phyloP scores from a whole-genome alignment of 768 basidiomycete species.

The Hortiboletus flavorubellus region DNA sequence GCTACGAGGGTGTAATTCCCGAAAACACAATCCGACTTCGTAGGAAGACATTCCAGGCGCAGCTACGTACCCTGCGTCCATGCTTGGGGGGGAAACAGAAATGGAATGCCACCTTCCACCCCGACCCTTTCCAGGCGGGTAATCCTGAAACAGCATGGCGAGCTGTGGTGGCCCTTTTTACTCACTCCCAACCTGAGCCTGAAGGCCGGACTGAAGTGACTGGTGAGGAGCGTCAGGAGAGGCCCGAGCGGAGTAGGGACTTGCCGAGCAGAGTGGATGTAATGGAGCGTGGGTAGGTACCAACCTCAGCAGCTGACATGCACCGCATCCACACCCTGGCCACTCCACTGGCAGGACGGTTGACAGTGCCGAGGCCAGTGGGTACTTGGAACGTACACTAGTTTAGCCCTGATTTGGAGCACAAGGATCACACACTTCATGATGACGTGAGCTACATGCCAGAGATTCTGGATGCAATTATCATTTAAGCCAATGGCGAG shows the following conservation, averaged over 20 bases:
- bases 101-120: constrained; percentile 5
- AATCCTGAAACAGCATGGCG: constrained; percentile 7
- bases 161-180: constrained; percentile 7
- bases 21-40: background rate
- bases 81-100: accelerated
- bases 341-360: background rate
- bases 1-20: background rate
- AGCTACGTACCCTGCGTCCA: background rate
- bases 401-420: background rate
- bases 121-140: background rate
- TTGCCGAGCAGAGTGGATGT: no score
- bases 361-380: background rate
- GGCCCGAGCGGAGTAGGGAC: no score
- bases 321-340: no score
- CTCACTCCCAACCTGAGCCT: background rate
- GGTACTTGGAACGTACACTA: background rate
- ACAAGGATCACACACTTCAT: background rate
- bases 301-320: no score
- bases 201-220: background rate
- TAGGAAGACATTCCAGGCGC: background rate
- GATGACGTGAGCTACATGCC: background rate
- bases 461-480: background rate
- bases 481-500: no score
- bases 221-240: no score
- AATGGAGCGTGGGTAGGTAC: no score